phyloP scores from a whole-genome alignment of 345 rosid genomes.

The Salix brachista region DNA sequence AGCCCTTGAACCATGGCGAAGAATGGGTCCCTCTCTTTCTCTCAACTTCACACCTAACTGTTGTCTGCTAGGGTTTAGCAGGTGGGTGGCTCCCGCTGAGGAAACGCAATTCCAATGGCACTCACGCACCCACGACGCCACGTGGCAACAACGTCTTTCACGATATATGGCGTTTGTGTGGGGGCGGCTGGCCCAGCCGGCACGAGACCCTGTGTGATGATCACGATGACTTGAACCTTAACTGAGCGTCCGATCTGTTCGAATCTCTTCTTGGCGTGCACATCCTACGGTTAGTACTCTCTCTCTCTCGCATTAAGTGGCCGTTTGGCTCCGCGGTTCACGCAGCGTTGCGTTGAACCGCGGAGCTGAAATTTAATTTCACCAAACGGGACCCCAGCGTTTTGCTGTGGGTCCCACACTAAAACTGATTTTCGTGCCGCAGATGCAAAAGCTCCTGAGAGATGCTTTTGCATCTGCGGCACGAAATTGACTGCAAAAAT shows the following conservation, averaged over 20 bases:
- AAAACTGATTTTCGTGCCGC: too few relatives aligned
- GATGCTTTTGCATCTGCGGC: too few relatives aligned
- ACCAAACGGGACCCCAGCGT: too few relatives aligned
- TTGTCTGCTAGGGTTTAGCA: neutral
- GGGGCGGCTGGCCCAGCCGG: constrained; percentile 28
- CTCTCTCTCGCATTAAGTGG: neutral
- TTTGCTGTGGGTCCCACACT: too few relatives aligned
- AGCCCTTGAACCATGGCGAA: neutral
- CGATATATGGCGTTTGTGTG: neutral
- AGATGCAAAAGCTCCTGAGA: too few relatives aligned
- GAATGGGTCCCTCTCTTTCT: neutral
- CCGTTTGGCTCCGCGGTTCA: too few relatives aligned
- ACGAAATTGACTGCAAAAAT: too few relatives aligned
- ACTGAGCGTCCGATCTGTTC: neutral
- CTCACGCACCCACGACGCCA: neutral
- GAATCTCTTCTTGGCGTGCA: constrained; percentile 26
- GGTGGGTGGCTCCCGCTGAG: neutral
- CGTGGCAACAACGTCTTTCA: neutral
- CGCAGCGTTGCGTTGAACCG: too few relatives aligned
- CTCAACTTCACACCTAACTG: neutral
- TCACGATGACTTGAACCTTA: constrained; percentile 15
- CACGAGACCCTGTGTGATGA: constrained; percentile 28
- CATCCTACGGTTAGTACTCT: constrained; percentile 15
- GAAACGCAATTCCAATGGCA: neutral
- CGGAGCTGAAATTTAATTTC: too few relatives aligned